Percentiles rank a stretch among this genome's conserved stretches.
These are phyloP conservation scores for Auricularia sp. DNA, from an alignment of 768 basidiomycete genomes.

Conservation along the genomic window DNA sequence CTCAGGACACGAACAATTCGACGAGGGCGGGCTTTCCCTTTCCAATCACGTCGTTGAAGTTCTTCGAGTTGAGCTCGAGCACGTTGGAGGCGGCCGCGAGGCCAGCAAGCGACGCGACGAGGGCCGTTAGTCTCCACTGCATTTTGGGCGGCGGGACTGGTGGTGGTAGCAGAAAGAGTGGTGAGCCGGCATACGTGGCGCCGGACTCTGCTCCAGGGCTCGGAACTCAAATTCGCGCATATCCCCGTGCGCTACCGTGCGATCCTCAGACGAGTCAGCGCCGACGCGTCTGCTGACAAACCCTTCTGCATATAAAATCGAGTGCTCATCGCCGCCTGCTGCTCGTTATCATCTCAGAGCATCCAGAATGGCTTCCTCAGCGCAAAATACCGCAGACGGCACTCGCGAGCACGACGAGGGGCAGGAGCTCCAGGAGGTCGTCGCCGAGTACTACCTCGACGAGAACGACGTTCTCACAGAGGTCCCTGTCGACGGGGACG, in stretches of 20 bases:
- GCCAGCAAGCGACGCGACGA: constrained; percentile 47
- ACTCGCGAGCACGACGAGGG: constrained; percentile 18
- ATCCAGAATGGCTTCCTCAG: constrained; percentile 7
- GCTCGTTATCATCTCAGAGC: background rate
- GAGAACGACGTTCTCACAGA: constrained; percentile 58
- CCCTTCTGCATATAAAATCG: background rate
- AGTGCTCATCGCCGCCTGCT: background rate
- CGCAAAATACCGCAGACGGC: constrained; percentile 2
- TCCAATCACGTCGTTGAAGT: constrained; percentile 70
- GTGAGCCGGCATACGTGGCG: constrained; percentile 1
- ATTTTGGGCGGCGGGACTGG: constrained; percentile 25
- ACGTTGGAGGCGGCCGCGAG: constrained; percentile 70
- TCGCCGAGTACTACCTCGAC: constrained; percentile 48
- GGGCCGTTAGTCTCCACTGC: constrained; percentile 47
- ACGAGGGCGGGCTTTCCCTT: constrained; percentile 76
- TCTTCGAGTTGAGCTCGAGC: constrained; percentile 61
- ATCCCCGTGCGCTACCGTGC: background rate
- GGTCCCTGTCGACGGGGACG: constrained; percentile 54
- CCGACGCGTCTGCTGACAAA: background rate
- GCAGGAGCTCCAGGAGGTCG: constrained; percentile 38
- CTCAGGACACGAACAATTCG: constrained; percentile 53
- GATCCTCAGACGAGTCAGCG: background rate
- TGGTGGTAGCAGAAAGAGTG: background rate
- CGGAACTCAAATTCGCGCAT: background rate
- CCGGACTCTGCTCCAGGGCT: background rate